Evolutionary conservation across 768 basidiomycete species (phyloP), one percentile per base, ranked within the genome.

Genomic region (Pisolithus marmoratus): DNA sequence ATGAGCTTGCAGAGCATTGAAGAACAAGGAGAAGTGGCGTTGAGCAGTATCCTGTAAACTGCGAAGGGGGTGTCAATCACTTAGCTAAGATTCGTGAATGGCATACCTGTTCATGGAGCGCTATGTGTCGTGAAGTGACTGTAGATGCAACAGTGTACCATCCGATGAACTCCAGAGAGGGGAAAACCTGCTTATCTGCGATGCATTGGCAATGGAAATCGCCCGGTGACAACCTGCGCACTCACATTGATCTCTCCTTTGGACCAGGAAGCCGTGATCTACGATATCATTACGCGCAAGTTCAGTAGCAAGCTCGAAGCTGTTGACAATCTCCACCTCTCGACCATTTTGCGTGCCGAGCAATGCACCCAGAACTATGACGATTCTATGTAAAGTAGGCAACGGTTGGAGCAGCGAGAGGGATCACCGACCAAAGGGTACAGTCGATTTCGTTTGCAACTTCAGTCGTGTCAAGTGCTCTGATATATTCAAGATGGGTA

Each of bases 141-240:
- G 74, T 72, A n/a, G 78, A 66, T 15, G 91, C 85, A 41, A 94
- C 84, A 0, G 89, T 90, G 70, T 99, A 99, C 96, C 96, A 99
- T 8, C 96, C 96, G 47, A 99, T 89, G 63, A 99, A 86, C 64
- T 98, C 96, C 31, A 98, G 78, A 1, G 94, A 93, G 11, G 96
- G 96, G 68, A 99, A 98, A 20, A 98, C 95, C 71, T 96, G 94
- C 69, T 95, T 95, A 77, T 94, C 95, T 98, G 67, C 41, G 47
- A 48, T 50, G 45, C 31, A 20, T 58, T 42, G 55, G 29, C 20
- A 51, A 47, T 45, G 45, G 27, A 50, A 24, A 26, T 12, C 42
- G 14, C n/a, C 9, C 9, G 22, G 36, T 14, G 36, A 51, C 24
- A 44, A 43, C 22, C 42, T n/a, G 52, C 45, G 54, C 70, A 60